A percentile compares a stretch with the other conserved stretches of the same genome.
Conservation (phyloP, 2,329 filamentous ascomycete genomes). For the Drechslerella coelobrocha region DNA sequence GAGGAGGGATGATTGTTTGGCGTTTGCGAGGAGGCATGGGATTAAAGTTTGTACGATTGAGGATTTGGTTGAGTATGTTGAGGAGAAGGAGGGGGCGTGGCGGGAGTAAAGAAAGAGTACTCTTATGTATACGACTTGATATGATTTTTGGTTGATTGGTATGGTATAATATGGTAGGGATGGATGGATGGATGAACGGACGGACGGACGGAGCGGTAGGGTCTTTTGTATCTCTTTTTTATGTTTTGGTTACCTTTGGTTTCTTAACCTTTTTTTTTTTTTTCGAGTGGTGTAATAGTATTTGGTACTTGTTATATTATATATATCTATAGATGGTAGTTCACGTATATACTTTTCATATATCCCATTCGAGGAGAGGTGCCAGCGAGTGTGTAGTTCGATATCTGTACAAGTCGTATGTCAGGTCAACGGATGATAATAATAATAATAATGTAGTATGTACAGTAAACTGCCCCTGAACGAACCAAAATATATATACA, state of each 20-base stretch:
- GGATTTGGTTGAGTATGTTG: slow-evolving; percentile 79
- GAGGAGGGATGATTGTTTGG: slow-evolving; percentile 83
- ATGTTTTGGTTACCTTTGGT: slow-evolving; percentile 5
- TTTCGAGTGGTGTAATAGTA: not conserved
- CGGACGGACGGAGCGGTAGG: not conserved
- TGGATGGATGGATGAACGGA: not conserved
- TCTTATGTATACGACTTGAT: not conserved
- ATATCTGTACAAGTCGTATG: too few species aligned
- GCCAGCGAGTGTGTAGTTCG: too few species aligned
- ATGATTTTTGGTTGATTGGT: not conserved
- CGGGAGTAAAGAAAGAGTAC: slow-evolving; percentile 13
- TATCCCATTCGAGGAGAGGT: not conserved
- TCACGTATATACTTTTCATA: not conserved
- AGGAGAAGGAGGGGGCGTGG: slow-evolving; percentile 72
- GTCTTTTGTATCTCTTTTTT: slow-evolving; percentile 9
- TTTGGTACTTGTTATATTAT: slow-evolving; percentile 10
- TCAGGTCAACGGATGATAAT: too few species aligned
- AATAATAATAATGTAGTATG: too few species aligned
- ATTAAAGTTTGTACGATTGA: slow-evolving; percentile 95
- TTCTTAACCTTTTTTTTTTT: not conserved
- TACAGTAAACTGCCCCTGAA: too few species aligned
- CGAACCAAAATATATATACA: not conserved
- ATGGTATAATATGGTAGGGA: not conserved
- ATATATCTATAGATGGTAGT: not conserved
- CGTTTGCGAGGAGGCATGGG: slow-evolving; percentile 85